phyloP scores from a whole-genome alignment of 2,329 filamentous ascomycete species.

The Cercospora zeina region DNA sequence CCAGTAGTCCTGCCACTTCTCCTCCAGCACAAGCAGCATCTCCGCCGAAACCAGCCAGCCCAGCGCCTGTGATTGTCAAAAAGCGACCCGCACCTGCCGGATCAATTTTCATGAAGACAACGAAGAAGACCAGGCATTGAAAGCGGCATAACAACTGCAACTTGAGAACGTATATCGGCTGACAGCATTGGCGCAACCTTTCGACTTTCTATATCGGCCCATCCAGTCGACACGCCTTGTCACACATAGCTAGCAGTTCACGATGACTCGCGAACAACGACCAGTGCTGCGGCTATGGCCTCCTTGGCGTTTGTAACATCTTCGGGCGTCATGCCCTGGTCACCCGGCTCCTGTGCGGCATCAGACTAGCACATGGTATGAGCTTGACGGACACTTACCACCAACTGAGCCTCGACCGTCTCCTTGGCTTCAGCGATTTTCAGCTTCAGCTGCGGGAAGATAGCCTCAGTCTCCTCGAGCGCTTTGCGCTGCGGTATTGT shows the following conservation, averaged over 20 bases:
- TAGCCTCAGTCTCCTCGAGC: constrained; percentile 80
- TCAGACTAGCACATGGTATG: constrained; percentile 15
- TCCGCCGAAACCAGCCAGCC: constrained; percentile 19
- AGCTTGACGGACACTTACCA: constrained; percentile 57
- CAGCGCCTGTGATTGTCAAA: constrained; percentile 23
- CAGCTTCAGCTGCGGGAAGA: constrained; percentile 70
- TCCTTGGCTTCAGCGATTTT: constrained; percentile 71
- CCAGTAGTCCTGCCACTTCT: constrained; percentile 1
- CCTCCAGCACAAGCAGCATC: constrained; percentile 11
- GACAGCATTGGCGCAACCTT: background rate
- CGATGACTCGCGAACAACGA: constrained; percentile 43
- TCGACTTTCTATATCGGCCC: background rate
- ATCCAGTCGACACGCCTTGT: background rate
- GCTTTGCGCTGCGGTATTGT: constrained; percentile 64
- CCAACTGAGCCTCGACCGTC: constrained; percentile 74
- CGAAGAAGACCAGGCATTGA: constrained; percentile 24
- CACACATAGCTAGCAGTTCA: constrained; percentile 14
- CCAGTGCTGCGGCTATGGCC: constrained; percentile 45
- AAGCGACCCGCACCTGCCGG: constrained; percentile 29
- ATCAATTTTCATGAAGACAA: constrained; percentile 30
- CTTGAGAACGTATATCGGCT: background rate
- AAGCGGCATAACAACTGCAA: background rate
- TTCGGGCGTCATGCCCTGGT: constrained; percentile 42
- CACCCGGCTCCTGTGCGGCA: constrained; percentile 43
- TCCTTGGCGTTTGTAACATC: constrained; percentile 51